Base-by-base conservation (phyloP, 768 basidiomycete species). In the Suillus fuscotomentosus region DNA sequence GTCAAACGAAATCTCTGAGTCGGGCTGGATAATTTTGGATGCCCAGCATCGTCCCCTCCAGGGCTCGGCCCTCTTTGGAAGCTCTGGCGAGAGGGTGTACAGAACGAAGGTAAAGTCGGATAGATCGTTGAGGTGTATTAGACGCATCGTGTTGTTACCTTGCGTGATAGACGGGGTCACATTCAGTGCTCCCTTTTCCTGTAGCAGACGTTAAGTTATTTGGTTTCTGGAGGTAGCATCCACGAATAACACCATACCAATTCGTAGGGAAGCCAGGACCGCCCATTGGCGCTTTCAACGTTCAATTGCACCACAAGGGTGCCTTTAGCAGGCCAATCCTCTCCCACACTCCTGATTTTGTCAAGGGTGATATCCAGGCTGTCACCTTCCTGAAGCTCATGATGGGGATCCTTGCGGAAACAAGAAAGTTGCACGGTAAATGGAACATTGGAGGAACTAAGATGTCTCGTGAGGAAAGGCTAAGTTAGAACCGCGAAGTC, bases 51-150 rank as follows among this genome's bases (percentile, higher is more conserved):
- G 67, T 31, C 53, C 51, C 24, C 68, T 67, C 73, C 69, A 71
- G n/a, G 36, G 5, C 24, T 47, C 68, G 13, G 73, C 39, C n/a
- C 11, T 54, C 69, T 47, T 70, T 0, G 64, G 70, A 14, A 60
- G 69, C 43, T 65, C 24, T 69, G 67, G 67, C n/a, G 63, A 69
- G 50, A 71, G 76, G 6, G 82, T 82, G 62, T 75, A 75, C 63
- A 86, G 77, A 24, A 82, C 71, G 66, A 86, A 86, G 2, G 79
- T 73, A 63, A 72, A 79, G 36, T 80, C 72, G 20, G 78, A 72
- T 67, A 84, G 72, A 59, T 74, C 71, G 7, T 77, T 76, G 17
- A 88, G 72, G 41, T 86, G 85, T 50, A 86, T 81, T 62, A 86
- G 78, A 43, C 81, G 78, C 61, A 88, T 71, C 5, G 76, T 70